Evolutionary conservation across 2,329 filamentous ascomycete genomes (phyloP).

Genomic region (Microcera coccophila): DNA sequence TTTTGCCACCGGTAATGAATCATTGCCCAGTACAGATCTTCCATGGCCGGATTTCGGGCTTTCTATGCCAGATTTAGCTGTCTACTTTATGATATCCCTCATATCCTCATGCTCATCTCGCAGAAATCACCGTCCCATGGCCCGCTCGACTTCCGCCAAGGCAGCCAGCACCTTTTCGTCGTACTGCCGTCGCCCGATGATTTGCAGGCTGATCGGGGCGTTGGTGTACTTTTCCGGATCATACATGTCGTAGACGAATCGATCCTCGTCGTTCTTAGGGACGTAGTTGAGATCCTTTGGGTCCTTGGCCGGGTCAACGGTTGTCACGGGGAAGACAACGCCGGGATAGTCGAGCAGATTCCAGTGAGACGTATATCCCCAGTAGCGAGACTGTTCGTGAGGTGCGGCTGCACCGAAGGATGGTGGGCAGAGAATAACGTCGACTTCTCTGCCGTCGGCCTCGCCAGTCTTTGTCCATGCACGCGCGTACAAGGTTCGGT

Average conservation of each 20-base stretch:
- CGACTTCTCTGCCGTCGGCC: constrained; percentile 37
- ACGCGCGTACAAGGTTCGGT: constrained; percentile 35
- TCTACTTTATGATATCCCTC: too few species aligned
- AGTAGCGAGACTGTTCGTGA: constrained; percentile 45
- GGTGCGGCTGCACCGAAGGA: constrained; percentile 49
- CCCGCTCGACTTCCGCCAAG: constrained; percentile 22
- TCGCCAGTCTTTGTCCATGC: constrained; percentile 37
- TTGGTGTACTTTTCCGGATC: constrained; percentile 22
- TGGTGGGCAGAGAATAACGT: constrained; percentile 60
- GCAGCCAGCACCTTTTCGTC: constrained; percentile 31
- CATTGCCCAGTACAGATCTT: too few species aligned
- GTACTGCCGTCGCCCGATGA: constrained; percentile 27
- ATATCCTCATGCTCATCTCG: too few species aligned
- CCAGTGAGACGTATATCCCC: constrained; percentile 65
- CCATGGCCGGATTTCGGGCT: too few species aligned
- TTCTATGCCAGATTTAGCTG: too few species aligned
- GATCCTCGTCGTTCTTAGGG: constrained; percentile 27
- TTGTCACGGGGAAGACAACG: constrained; percentile 54
- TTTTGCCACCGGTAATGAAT: too few species aligned
- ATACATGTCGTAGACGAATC: constrained; percentile 29
- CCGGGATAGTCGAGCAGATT: constrained; percentile 66
- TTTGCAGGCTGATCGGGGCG: constrained; percentile 27
- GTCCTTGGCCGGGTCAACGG: constrained; percentile 26
- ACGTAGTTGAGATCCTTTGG: constrained; percentile 20
- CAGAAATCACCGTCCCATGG: too few species aligned